Percentiles rank a stretch among this genome's conserved stretches.
These are phyloP conservation scores for Tetracentron sinense DNA, from an alignment of 164 flowering plant species.

Conservation along the genomic window DNA sequence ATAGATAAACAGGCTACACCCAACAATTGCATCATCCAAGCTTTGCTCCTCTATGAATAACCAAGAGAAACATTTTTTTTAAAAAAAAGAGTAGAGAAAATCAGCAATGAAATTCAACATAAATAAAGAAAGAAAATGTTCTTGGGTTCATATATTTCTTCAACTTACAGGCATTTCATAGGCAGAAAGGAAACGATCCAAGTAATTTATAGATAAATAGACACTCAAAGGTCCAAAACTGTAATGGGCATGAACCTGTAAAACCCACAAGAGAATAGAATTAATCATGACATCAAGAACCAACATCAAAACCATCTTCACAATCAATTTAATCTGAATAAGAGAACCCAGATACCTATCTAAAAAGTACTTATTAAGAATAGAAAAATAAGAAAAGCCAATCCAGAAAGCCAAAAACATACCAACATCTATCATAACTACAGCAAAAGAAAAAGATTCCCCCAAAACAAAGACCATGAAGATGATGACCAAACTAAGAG, in stretches of 20 bases:
- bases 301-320: not conserved
- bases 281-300: not conserved
- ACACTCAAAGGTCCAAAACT: conserved; percentile 40
- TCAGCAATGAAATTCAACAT: not conserved
- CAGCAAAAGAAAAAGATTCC: too few species aligned
- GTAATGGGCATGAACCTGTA: conserved; percentile 44
- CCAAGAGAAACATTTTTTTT: not conserved
- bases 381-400: not conserved
- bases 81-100: not conserved
- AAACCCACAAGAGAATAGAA: conserved; percentile 1
- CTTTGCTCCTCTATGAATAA: conserved; percentile 19
- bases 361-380: not conserved
- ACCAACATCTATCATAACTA: too few species aligned
- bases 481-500: not conserved
- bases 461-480: not conserved
- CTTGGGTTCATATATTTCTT: not conserved
- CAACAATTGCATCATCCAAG: conserved; percentile 35
- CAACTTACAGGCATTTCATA: conserved; percentile 36
- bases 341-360: not conserved
- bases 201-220: conserved; percentile 33
- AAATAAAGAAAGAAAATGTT: not conserved
- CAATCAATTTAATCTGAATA: not conserved
- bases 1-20: conserved; percentile 46
- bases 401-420: not conserved
- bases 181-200: conserved; percentile 39